phyloP scores from a whole-genome alignment of 805 yeast species.

The Cyberlindnera mississippiensis region DNA sequence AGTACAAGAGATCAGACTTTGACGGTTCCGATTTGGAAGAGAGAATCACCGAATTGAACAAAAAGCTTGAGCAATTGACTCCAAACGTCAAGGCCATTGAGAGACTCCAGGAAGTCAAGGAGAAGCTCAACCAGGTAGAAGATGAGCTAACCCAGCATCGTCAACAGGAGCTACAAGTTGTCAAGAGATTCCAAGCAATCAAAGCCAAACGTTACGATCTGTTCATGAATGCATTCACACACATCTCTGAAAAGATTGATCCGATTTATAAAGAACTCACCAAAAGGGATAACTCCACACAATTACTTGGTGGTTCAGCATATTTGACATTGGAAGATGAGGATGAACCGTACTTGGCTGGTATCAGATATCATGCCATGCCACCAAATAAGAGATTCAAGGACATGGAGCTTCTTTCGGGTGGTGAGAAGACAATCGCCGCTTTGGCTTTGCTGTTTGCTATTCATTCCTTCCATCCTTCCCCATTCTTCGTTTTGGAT shows the following conservation, averaged over 20 bases:
- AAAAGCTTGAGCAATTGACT: conserved; percentile 40
- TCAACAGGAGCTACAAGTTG: conserved; percentile 51
- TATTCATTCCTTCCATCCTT: conserved; percentile 83
- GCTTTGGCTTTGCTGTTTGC: conserved; percentile 92
- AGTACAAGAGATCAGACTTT: conserved; percentile 32
- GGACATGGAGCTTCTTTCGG: conserved; percentile 88
- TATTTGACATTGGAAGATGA: conserved; percentile 81
- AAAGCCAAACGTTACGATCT: conserved; percentile 53
- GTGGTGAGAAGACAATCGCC: conserved; percentile 96
- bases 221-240: conserved; percentile 74
- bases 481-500: conserved; percentile 93
- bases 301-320: conserved; percentile 91
- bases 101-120: conserved; percentile 65
- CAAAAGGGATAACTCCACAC: conserved; percentile 41
- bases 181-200: conserved; percentile 54
- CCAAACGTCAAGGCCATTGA: conserved; percentile 85
- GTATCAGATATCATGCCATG: conserved; percentile 88
- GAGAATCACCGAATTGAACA: conserved; percentile 35
- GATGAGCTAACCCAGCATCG: conserved; percentile 61
- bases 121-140: conserved; percentile 55
- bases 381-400: conserved; percentile 93
- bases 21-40: conserved; percentile 32
- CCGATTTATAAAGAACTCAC: conserved; percentile 83
- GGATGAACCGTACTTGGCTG: conserved; percentile 82
- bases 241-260: conserved; percentile 69